Evolutionary conservation across 1,284 basidiomycete species (phyloP).

Genomic region (Pterula multifida): DNA sequence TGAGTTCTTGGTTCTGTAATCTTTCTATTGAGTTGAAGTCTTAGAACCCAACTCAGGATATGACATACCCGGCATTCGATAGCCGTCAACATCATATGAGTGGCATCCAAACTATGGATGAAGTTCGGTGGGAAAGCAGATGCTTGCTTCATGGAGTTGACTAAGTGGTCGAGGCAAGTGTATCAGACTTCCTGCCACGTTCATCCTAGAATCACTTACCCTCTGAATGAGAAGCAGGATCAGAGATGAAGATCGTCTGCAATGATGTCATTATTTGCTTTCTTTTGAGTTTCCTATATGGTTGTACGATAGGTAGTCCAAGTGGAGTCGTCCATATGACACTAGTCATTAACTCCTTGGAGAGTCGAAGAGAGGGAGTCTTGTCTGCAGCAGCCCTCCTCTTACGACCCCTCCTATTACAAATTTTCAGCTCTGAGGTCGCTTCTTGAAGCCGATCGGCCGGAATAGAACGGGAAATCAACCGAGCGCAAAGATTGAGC

Average conservation of each 20-base stretch:
- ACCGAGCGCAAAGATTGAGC: conserved; percentile 73
- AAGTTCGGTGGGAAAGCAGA: conserved; percentile 99
- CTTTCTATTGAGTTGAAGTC: neutral
- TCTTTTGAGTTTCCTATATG: conserved; percentile 78
- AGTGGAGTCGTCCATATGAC: conserved; percentile 97
- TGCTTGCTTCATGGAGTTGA: conserved; percentile 82
- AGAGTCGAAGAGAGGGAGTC: conserved; percentile 30
- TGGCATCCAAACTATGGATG: conserved; percentile 95
- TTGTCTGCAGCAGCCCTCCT: neutral
- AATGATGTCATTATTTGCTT: conserved; percentile 80
- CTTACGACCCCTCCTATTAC: conserved; percentile 10
- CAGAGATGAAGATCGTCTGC: conserved; percentile 90
- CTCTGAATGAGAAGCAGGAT: conserved; percentile 71
- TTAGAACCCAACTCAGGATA: neutral
- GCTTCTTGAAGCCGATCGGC: conserved; percentile 56
- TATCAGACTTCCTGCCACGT: neutral
- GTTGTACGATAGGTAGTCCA: conserved; percentile 92
- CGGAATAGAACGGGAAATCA: conserved; percentile 86
- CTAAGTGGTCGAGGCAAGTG: conserved; percentile 22
- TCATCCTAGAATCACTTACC: conserved; percentile 23
- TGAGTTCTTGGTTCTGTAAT: conserved; percentile 50
- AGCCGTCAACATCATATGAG: conserved; percentile 99
- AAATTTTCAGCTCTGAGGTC: conserved; percentile 18
- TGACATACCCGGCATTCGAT: conserved; percentile 68
- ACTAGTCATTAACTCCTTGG: conserved; percentile 88